Evolutionary conservation across 2,329 filamentous ascomycete genomes (phyloP).

Genomic region (Arthrinium phaeospermum): DNA sequence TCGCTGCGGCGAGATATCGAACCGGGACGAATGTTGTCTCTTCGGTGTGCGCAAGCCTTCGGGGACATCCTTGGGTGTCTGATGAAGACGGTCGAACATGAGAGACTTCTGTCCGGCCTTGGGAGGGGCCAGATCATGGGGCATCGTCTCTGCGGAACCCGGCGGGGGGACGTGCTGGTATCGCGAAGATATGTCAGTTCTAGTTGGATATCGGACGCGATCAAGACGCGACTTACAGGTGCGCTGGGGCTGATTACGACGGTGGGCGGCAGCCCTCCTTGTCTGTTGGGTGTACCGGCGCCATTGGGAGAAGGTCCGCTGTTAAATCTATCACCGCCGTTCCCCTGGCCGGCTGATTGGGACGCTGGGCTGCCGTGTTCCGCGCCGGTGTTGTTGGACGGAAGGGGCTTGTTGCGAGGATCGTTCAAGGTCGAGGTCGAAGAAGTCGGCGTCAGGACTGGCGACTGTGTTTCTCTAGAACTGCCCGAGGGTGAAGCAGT

Average conservation of each 20-base stretch:
- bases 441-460: slow-evolving; percentile 79
- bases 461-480: slow-evolving; percentile 64
- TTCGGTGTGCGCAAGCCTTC: slow-evolving; percentile 95
- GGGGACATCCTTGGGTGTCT: slow-evolving; percentile 94
- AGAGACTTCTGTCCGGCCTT: slow-evolving; percentile 90
- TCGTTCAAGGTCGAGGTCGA: slow-evolving; percentile 89
- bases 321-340: slow-evolving; percentile 38
- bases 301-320: slow-evolving; percentile 53
- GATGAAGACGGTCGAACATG: slow-evolving; percentile 86
- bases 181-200: slow-evolving; percentile 28
- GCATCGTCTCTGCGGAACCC: slow-evolving; percentile 96
- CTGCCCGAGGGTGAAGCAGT: slow-evolving; percentile 74
- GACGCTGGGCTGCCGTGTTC: slow-evolving; percentile 50
- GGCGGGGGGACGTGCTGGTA: slow-evolving; percentile 86
- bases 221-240: slow-evolving; percentile 68
- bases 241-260: slow-evolving; percentile 95
- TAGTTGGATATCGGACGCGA: slow-evolving; percentile 23
- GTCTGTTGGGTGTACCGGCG: slow-evolving; percentile 66
- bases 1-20: slow-evolving; percentile 95
- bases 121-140: slow-evolving; percentile 91
- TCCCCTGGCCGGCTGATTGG: slow-evolving; percentile 41
- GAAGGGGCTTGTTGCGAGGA: slow-evolving; percentile 79
- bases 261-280: slow-evolving; percentile 75
- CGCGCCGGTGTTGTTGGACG: slow-evolving; percentile 55
- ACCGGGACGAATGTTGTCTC: slow-evolving; percentile 95